A percentile compares a stretch with the other conserved stretches of the same genome.
Evolutionary conservation across 108 stramenopile genomes (phyloP).

Genomic region (Cyclostephanos tholiformis): DNA sequence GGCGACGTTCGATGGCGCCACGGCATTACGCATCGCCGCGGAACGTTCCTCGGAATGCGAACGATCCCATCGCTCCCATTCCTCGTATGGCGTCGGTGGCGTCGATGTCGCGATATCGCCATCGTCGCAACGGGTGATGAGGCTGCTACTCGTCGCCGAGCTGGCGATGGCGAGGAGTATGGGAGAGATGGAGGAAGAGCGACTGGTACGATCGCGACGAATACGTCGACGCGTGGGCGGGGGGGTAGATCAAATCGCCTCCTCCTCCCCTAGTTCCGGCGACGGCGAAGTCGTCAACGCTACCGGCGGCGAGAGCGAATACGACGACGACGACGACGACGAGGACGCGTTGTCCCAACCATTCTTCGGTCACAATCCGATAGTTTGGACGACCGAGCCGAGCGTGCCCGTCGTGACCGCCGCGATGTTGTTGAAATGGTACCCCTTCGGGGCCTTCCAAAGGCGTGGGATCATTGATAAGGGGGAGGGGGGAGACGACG

Average conservation of each 20-base stretch:
- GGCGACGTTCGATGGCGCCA: slow-evolving; percentile 35
- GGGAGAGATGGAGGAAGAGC: background rate
- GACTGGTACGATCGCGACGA: too few species aligned
- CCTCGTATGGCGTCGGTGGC: background rate
- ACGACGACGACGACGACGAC: too few species aligned
- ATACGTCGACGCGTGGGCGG: too few species aligned
- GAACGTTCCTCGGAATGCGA: too few species aligned
- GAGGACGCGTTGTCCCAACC: background rate
- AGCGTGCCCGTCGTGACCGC: slow-evolving; percentile 70
- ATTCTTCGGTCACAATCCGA: slow-evolving; percentile 41
- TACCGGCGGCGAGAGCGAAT: too few species aligned
- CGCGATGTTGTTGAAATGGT: slow-evolving; percentile 48
- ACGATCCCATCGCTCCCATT: too few species aligned
- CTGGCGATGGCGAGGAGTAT: slow-evolving; percentile 41
- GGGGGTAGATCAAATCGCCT: too few species aligned
- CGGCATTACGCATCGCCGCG: slow-evolving; percentile 42
- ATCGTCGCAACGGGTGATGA: slow-evolving; percentile 7
- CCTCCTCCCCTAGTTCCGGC: too few species aligned
- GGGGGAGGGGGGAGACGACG: slow-evolving; percentile 7
- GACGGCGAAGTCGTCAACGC: background rate
- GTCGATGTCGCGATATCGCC: too few species aligned
- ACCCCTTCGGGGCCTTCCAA: slow-evolving; percentile 40
- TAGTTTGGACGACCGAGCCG: slow-evolving; percentile 48
- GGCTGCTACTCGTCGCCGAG: slow-evolving; percentile 37
- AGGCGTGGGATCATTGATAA: too few species aligned